Evolutionary conservation across 2,329 filamentous ascomycete genomes (phyloP).

Genomic region (Penicillium thymicola): DNA sequence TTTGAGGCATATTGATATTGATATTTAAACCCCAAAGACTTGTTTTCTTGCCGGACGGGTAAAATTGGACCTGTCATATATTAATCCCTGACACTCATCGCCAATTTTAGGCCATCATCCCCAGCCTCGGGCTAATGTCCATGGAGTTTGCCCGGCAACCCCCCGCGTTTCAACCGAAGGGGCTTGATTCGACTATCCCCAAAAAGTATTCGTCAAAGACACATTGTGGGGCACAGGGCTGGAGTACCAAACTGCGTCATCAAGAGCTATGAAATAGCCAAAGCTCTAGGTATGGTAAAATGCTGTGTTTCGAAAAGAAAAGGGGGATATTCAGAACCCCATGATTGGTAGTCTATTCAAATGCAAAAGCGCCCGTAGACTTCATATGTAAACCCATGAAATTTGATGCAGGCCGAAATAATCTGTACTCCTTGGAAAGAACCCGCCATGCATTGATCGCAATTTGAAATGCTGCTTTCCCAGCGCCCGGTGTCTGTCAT

Average conservation of each 20-base stretch:
- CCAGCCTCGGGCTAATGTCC: background rate
- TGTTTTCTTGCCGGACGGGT: background rate
- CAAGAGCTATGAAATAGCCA: background rate
- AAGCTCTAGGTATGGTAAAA: background rate
- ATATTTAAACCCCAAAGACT: background rate
- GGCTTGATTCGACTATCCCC: background rate
- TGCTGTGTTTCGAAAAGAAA: background rate
- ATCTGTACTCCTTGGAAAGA: slow-evolving; percentile 16
- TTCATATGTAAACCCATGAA: slow-evolving; percentile 15
- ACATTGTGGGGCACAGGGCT: background rate
- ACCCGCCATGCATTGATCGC: slow-evolving; percentile 20
- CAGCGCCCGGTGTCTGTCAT: background rate
- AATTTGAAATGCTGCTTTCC: slow-evolving; percentile 2
- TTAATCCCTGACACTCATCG: background rate
- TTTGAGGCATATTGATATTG: slow-evolving; percentile 3
- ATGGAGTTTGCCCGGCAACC: background rate
- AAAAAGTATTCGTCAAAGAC: background rate
- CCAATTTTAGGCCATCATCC: background rate
- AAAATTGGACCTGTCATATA: background rate
- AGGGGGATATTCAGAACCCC: background rate
- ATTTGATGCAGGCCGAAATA: slow-evolving; percentile 14
- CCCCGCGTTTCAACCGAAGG: background rate
- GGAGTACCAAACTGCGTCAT: background rate
- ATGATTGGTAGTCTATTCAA: slow-evolving; percentile 22
- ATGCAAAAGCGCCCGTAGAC: slow-evolving; percentile 15